phyloP scores from a whole-genome alignment of 495 filamentous ascomycete genomes.

The Penicillium tannophilum region DNA sequence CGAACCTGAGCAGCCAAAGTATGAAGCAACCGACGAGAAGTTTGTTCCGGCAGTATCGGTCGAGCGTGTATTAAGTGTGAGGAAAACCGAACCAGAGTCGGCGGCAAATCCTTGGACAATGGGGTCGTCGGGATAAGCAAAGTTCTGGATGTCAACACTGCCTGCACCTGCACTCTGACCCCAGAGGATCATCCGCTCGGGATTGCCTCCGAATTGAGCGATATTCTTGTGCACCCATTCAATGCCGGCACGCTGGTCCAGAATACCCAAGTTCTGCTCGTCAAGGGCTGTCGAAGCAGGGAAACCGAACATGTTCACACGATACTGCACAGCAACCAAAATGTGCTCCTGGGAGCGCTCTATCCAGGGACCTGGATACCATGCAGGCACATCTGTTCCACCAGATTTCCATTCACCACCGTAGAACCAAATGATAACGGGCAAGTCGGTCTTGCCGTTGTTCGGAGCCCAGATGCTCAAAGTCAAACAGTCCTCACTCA shows the following conservation, averaged over 20 bases:
- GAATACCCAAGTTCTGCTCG: background rate
- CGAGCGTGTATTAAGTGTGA: background rate
- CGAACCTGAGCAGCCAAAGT: background rate
- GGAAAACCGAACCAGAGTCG: background rate
- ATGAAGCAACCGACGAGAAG: background rate
- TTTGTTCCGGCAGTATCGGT: background rate
- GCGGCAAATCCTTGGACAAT: background rate
- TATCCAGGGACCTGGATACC: background rate
- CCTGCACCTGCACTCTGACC: background rate
- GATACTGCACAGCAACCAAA: background rate
- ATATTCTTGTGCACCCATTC: background rate
- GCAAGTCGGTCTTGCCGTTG: background rate
- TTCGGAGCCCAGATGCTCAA: background rate
- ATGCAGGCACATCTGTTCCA: background rate
- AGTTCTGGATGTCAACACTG: conserved; percentile 1
- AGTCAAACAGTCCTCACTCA: conserved; percentile 1
- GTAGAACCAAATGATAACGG: conserved; percentile 1
- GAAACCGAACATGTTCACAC: background rate
- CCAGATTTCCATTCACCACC: background rate
- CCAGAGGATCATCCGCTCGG: background rate
- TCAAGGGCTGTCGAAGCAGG: background rate
- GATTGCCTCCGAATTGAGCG: background rate
- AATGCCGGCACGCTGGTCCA: background rate
- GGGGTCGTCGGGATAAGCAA: background rate
- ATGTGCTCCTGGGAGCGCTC: conserved; percentile 1